Evolutionary conservation across 1,284 basidiomycete genomes (phyloP).

Genomic region (Phaffia rhodozyma): DNA sequence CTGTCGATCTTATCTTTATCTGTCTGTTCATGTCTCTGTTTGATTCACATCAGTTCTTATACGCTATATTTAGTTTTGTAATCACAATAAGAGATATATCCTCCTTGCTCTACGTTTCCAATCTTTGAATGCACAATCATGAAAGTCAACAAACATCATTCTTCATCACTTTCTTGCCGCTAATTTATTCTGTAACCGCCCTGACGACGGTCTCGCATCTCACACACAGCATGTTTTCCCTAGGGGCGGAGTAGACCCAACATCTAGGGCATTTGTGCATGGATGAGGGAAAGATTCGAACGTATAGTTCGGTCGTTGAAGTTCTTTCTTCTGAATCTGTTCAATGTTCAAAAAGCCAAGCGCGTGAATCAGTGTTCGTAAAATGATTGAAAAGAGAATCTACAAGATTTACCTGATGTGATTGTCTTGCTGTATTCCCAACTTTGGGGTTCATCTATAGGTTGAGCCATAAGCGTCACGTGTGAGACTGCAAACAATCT

Average conservation of each 20-base stretch:
- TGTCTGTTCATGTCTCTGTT: too few relatives aligned
- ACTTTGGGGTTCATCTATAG: constrained; percentile 16
- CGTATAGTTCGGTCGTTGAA: constrained; percentile 21
- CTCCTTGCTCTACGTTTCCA: too few relatives aligned
- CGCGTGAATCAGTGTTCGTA: not conserved
- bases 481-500: constrained; percentile 12
- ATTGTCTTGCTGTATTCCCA: constrained; percentile 10
- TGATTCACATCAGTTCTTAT: too few relatives aligned
- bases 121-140: too few relatives aligned
- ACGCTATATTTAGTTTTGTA: too few relatives aligned
- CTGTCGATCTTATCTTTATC: too few relatives aligned
- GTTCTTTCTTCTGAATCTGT: constrained; percentile 26
- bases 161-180: too few relatives aligned
- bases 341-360: not conserved
- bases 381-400: not conserved
- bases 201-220: constrained; percentile 40
- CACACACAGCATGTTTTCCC: constrained; percentile 45
- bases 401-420: not conserved
- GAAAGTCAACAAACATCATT: too few relatives aligned
- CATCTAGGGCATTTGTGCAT: constrained; percentile 61
- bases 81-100: too few relatives aligned
- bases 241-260: constrained; percentile 52
- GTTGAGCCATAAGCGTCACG: constrained; percentile 8
- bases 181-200: not conserved
- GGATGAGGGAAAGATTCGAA: constrained; percentile 43